Percentiles rank a stretch among this genome's conserved stretches.
These are phyloP conservation scores for Triticum urartu DNA, from an alignment of 176 grass and related monocot genomes.

Conservation along the genomic window DNA sequence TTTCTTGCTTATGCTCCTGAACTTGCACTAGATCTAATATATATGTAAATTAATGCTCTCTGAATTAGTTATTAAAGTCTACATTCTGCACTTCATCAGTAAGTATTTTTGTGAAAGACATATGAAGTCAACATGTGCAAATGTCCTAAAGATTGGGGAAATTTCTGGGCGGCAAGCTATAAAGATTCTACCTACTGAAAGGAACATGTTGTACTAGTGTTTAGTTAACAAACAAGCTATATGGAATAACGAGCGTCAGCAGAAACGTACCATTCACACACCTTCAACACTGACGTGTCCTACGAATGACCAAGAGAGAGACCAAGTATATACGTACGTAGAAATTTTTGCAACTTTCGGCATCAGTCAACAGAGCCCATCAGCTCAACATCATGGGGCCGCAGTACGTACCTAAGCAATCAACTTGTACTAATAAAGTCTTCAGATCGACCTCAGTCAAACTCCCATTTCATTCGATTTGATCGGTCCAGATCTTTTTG, in stretches of 20 bases:
- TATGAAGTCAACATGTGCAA: not conserved
- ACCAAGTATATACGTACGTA: not conserved
- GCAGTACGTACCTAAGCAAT: conserved; percentile 9
- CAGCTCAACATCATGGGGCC: conserved; percentile 17
- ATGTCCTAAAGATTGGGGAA: not conserved
- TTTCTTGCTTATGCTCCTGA: not conserved
- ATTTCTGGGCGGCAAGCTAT: too few species aligned
- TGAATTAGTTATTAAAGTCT: not conserved
- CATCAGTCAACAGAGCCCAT: conserved; percentile 34
- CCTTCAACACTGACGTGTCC: not conserved
- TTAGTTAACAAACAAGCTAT: not conserved
- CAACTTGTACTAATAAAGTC: not conserved
- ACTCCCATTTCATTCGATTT: conserved; percentile 18
- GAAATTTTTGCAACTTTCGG: conserved; percentile 28
- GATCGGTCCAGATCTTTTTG: not conserved
- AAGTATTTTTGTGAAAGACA: not conserved
- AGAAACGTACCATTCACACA: not conserved
- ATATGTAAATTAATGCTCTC: not conserved
- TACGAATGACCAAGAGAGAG: not conserved
- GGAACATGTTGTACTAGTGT: not conserved
- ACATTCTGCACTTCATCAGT: not conserved
- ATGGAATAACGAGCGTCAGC: conserved; percentile 29
- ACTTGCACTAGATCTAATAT: not conserved
- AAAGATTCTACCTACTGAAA: conserved; percentile 10
- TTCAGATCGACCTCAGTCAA: conserved; percentile 4